phyloP scores from a whole-genome alignment of 208 protist species.

The Porcisia deanei region DNA sequence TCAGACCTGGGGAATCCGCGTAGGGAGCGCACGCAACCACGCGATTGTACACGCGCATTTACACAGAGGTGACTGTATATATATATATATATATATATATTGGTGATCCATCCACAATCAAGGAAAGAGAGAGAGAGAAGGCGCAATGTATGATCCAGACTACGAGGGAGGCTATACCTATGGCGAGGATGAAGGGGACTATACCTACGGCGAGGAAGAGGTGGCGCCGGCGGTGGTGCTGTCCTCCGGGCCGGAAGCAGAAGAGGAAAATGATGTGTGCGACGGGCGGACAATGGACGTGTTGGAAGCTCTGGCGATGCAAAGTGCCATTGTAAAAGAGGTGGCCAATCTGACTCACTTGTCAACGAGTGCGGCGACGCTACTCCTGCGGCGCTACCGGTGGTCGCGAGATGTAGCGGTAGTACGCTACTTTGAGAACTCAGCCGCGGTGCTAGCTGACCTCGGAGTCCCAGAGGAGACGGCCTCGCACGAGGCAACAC shows the following conservation, averaged over 20 bases:
- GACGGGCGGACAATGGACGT: constrained; percentile 25
- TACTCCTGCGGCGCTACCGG: constrained; percentile 12
- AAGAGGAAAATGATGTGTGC: constrained; percentile 2
- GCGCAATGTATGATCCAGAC: constrained; percentile 15
- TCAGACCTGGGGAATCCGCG: no score
- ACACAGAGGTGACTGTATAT: no score
- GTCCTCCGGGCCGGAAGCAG: not conserved
- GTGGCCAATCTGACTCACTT: constrained; percentile 19
- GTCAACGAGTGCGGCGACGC: constrained; percentile 12
- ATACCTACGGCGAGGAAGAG: constrained; percentile 15
- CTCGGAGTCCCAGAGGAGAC: constrained; percentile 7
- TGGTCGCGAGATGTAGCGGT: constrained; percentile 27
- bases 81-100: not conserved
- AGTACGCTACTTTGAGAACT: constrained; percentile 28
- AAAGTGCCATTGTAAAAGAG: constrained; percentile 17
- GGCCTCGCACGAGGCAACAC: constrained; percentile 3
- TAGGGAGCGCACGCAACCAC: no score
- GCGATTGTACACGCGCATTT: no score
- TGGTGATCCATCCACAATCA: not conserved
- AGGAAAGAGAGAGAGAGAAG: not conserved
- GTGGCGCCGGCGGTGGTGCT: not conserved
- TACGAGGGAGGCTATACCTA: constrained; percentile 23
- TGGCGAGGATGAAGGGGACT: constrained; percentile 23
- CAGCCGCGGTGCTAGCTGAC: constrained; percentile 4
- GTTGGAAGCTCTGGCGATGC: constrained; percentile 22